These are phyloP conservation scores for Trichoderma semiorbis DNA, from an alignment of 2,329 filamentous ascomycete species.

Conservation along the genomic window DNA sequence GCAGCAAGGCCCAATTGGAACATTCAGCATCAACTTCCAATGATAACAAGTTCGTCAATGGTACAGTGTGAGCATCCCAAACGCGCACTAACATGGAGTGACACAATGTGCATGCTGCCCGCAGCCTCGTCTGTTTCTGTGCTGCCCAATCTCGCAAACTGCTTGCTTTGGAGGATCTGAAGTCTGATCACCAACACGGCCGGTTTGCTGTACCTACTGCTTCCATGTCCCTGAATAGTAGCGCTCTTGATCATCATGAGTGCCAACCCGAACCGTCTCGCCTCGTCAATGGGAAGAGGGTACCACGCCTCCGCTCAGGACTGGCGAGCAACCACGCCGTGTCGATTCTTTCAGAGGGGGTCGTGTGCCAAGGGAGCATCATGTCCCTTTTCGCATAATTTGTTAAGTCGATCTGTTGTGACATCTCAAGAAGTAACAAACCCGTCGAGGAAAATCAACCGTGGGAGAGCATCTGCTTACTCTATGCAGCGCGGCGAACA, in stretches of 20 bases:
- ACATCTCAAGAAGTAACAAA: not conserved
- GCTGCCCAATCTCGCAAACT: not conserved
- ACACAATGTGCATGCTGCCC: not conserved
- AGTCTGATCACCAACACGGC: not conserved
- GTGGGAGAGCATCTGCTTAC: not conserved
- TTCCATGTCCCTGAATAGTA: not conserved
- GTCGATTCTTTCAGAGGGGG: constrained; percentile 7
- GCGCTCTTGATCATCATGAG: not conserved
- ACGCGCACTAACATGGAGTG: not conserved
- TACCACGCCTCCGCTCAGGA: not conserved
- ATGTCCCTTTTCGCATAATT: not conserved
- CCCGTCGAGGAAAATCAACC: not conserved
- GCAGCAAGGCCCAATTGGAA: not conserved
- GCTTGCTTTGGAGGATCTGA: not conserved
- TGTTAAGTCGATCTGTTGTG: not conserved
- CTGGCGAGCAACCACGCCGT: not conserved
- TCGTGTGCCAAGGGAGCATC: not conserved
- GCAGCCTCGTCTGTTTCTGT: not conserved
- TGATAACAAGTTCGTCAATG: not conserved
- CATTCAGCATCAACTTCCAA: not conserved
- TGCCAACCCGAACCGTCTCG: not conserved
- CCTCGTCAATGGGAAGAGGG: not conserved
- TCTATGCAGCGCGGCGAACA: not conserved
- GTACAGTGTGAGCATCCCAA: not conserved
- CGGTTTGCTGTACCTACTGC: no score